phyloP scores from a whole-genome alignment of 78 protist species.

The Andalucia godoyi region DNA sequence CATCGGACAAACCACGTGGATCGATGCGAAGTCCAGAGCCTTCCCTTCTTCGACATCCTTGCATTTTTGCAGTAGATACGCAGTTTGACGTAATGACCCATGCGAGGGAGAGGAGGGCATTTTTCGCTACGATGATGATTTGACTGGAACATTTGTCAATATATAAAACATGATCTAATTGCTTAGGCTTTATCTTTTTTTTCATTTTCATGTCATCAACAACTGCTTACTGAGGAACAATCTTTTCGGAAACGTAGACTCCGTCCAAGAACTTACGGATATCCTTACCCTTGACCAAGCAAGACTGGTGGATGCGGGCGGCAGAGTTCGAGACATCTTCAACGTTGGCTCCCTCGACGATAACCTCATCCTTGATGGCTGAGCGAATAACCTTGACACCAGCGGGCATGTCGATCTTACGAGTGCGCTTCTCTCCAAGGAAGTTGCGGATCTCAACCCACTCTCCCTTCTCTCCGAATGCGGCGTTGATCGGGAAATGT shows the following conservation, averaged over 20 bases:
- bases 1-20: no score
- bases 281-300: conserved; percentile 81
- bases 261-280: conserved; percentile 99
- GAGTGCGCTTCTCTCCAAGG: conserved; percentile 86
- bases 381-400: conserved; percentile 69
- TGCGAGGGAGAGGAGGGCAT: no score
- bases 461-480: conserved; percentile 42
- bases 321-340: conserved; percentile 82
- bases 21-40: no score
- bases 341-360: conserved; percentile 84
- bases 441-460: conserved; percentile 93
- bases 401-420: conserved; percentile 48
- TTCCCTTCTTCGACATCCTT: no score
- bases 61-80: no score
- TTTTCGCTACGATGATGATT: no score
- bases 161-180: no score
- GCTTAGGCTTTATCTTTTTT: no score
- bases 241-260: conserved; percentile 80
- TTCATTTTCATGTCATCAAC: no score
- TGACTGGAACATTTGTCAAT: no score
- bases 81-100: no score
- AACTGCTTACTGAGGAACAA: no score
- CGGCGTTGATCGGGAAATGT: conserved; percentile 95
- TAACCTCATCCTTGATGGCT: conserved; percentile 85
- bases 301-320: conserved; percentile 55